phyloP scores from a whole-genome alignment of 305 asterid genomes.

The Fraxinus sp. region DNA sequence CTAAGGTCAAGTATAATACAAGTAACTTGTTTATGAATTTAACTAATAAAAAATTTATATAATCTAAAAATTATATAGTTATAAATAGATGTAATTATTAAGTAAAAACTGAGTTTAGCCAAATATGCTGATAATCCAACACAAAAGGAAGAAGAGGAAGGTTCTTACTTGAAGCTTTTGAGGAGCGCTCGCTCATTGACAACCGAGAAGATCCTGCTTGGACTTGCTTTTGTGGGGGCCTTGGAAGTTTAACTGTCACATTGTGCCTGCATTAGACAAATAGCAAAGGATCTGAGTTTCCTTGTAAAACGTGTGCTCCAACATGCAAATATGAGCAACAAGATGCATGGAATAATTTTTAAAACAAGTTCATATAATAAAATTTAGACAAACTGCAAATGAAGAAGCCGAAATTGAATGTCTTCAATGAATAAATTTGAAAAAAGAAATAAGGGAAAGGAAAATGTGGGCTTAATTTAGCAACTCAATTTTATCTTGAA shows the following conservation, averaged over 20 bases:
- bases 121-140: background rate
- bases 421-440: background rate
- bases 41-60: background rate
- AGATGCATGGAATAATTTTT: background rate
- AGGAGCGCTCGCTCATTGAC: constrained; percentile 53
- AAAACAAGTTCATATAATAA: background rate
- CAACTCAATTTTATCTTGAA: background rate
- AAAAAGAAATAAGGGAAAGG: background rate
- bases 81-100: background rate
- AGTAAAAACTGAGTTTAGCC: background rate
- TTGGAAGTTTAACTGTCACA: constrained; percentile 50
- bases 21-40: background rate
- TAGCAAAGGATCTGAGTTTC: constrained; percentile 6
- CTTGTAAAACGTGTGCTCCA: background rate
- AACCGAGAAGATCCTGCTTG: constrained; percentile 49
- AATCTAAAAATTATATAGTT: background rate
- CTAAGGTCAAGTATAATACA: background rate
- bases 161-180: constrained; percentile 57
- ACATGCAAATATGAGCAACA: background rate
- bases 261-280: constrained; percentile 44
- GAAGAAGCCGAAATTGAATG: background rate
- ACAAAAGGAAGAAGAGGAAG: constrained; percentile 1
- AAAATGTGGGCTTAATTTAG: background rate
- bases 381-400: background rate
- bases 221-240: constrained; percentile 54